Conservation (phyloP, 179 eudicot genomes). For the Kewa caespitosa region DNA sequence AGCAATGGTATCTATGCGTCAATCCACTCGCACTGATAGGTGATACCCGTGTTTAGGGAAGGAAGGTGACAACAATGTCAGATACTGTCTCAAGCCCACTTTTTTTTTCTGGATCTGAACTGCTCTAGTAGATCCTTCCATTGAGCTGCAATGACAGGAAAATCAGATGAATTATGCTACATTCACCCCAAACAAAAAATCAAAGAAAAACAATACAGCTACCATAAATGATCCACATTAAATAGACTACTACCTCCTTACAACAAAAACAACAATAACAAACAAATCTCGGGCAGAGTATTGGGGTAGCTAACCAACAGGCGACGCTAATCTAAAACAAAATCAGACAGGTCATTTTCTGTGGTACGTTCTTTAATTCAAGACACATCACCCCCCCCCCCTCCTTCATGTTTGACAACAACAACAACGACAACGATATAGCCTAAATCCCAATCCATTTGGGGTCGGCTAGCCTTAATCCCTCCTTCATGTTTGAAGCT, state of each 20-base stretch:
- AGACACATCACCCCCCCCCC: neutral
- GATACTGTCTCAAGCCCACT: conserved; percentile 30
- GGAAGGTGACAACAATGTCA: neutral
- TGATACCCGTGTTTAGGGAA: neutral
- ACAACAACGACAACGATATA: too few species aligned
- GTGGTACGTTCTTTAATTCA: too few species aligned
- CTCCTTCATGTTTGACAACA: too few species aligned
- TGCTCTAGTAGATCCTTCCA: conserved; percentile 42
- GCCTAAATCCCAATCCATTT: neutral
- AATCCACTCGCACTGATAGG: neutral
- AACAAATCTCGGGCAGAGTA: too few species aligned
- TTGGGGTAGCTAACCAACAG: too few species aligned
- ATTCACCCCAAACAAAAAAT: neutral
- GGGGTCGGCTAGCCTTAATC: neutral
- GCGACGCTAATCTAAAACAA: neutral
- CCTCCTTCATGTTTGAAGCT: neutral
- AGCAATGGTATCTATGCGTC: neutral
- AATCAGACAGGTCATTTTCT: neutral
- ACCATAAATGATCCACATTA: neutral
- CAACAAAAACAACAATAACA: too few species aligned
- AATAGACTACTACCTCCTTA: neutral
- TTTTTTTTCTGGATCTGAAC: conserved; percentile 31
- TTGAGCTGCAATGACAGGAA: conserved; percentile 30
- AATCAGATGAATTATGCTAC: neutral
- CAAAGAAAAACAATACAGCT: neutral